These are phyloP conservation scores for Maudiozyma saulgeensis DNA, from an alignment of 805 yeast genomes.

Conservation along the genomic window DNA sequence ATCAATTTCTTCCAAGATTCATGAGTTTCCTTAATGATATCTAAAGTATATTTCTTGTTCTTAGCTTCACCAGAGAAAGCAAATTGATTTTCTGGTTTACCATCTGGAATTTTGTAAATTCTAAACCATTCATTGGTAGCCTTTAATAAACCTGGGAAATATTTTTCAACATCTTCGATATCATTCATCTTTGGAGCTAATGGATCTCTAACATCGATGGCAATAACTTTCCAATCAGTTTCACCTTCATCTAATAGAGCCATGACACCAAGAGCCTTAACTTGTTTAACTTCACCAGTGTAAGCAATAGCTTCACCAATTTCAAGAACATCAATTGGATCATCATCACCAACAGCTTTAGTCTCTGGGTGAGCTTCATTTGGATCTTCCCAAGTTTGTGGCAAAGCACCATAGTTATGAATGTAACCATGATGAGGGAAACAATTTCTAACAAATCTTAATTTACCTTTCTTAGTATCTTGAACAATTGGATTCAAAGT, in stretches of 20 bases:
- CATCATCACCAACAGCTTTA: slow-evolving; percentile 68
- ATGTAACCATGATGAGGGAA: slow-evolving; percentile 99
- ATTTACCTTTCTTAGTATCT: slow-evolving; percentile 94
- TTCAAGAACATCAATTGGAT: slow-evolving; percentile 80
- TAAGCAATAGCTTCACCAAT: slow-evolving; percentile 58
- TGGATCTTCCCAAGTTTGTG: slow-evolving; percentile 86
- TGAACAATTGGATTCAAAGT: slow-evolving; percentile 88
- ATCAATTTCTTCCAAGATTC: slow-evolving; percentile 77
- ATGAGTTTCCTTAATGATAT: slow-evolving; percentile 70
- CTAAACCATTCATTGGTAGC: slow-evolving; percentile 98
- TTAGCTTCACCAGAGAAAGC: slow-evolving; percentile 95
- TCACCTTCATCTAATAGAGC: slow-evolving; percentile 91
- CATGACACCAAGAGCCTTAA: slow-evolving; percentile 87
- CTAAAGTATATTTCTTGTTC: slow-evolving; percentile 77
- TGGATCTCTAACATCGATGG: slow-evolving; percentile 79
- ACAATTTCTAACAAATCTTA: slow-evolving; percentile 92
- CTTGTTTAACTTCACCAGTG: slow-evolving; percentile 74
- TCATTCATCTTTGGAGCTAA: slow-evolving; percentile 79
- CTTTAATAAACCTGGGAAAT: slow-evolving; percentile 86
- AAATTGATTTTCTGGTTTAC: slow-evolving; percentile 91
- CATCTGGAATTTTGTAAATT: slow-evolving; percentile 95
- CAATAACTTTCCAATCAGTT: slow-evolving; percentile 88
- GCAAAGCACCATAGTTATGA: slow-evolving; percentile 97
- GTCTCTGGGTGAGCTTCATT: slow-evolving; percentile 55
- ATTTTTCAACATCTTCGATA: slow-evolving; percentile 80